phyloP scores from a whole-genome alignment of 2,329 filamentous ascomycete species.

The Didymella segeticola region DNA sequence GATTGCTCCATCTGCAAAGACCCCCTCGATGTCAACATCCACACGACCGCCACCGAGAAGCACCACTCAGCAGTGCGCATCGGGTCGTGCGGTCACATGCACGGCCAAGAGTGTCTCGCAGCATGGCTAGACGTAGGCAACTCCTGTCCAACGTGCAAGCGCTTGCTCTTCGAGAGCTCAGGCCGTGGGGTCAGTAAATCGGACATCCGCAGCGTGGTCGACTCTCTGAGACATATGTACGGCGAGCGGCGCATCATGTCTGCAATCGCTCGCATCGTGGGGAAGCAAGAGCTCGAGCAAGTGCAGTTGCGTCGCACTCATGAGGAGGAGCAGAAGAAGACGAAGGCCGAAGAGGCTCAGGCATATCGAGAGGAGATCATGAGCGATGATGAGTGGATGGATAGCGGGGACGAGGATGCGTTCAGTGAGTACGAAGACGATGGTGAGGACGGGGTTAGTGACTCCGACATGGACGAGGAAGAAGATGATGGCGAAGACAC shows the following conservation, averaged over 20 bases:
- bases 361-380: not conserved
- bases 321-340: conserved; percentile 11
- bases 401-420: conserved; percentile 19
- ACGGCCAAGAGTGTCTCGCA: conserved; percentile 26
- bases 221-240: not conserved
- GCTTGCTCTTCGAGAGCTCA: conserved; percentile 21
- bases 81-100: conserved; percentile 23
- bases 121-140: conserved; percentile 28
- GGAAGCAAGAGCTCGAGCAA: conserved; percentile 5
- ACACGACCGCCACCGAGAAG: not conserved
- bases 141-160: conserved; percentile 29
- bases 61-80: conserved; percentile 26
- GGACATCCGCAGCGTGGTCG: not conserved
- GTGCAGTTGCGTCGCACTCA: conserved; percentile 1
- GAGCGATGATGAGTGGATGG: conserved; percentile 8
- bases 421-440: conserved; percentile 11
- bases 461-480: conserved; percentile 10
- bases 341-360: conserved; percentile 4
- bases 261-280: conserved; percentile 14
- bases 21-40: conserved; percentile 16
- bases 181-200: not conserved
- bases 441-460: not conserved
- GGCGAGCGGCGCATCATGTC: conserved; percentile 2
- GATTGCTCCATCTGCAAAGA: conserved; percentile 26
- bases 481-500: conserved; percentile 3